Evolutionary conservation across 2,329 filamentous ascomycete genomes (phyloP), one percentile per base, ranked within the genome.

Genomic region (Scorias spongiosa): DNA sequence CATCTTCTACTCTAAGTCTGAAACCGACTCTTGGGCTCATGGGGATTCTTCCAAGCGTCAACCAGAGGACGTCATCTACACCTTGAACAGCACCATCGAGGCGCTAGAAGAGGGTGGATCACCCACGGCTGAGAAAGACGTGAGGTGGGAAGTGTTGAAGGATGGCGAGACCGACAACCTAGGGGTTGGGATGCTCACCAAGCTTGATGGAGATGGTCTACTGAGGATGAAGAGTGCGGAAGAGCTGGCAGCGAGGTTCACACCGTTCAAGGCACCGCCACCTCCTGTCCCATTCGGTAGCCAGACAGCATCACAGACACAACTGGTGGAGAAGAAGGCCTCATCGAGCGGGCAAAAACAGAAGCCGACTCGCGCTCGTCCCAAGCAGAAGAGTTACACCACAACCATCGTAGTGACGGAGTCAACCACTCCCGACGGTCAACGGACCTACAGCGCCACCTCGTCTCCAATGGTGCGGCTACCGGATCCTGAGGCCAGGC

Each of bases 241-340:
- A 26, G 59, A 65, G 42, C 50, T 66, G 36, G 60, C 67, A 15
- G 52, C 61, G 34, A 58, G 59, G 38, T 60, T 89, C 56, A 67
- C 80, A 40, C 88, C 88, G 6, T 96, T 93, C 68, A 75, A 79
- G 44, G 82, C 85, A 17, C 91, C 89, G n/a, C 84, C 88, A 15
- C 67, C 80, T 38, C 91, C 89, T 1, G 66, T 77, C 48, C 75
- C 84, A 1, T 67, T 58, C 48, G 44, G 48, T 15, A 49, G 53
- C 29, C 30, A 42, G 12, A 50, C 48, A 29, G n/a, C 44, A 14
- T 29, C 44, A 12, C 40, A 41, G 2, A 36, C 44, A 11, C 14
- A 17, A 12, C 2, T 11, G 11, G 11, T 18, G 11, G 43, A 40
- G 30, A 44, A 46, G 43, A 40, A 42, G 29, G 48, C 45, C 29